Conservation (phyloP, 2,329 filamentous ascomycete species). For the Colletotrichum tofieldiae region DNA sequence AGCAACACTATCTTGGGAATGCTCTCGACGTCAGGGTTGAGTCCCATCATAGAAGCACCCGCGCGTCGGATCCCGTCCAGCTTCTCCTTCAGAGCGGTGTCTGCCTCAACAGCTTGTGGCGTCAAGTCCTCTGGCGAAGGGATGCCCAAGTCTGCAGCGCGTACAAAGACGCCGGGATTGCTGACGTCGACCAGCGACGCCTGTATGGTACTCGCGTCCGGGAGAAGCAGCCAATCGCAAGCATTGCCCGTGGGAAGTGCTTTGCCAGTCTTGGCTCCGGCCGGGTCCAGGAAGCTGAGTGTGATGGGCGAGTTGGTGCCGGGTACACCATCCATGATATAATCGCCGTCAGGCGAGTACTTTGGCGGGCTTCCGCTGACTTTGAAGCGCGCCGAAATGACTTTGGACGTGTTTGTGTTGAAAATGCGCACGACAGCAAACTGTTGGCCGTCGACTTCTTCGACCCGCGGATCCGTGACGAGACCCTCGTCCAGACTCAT, state of each 20-base stretch:
- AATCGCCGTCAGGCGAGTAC: conserved; percentile 53
- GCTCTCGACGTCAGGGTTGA: conserved; percentile 55
- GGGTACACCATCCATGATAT: conserved; percentile 58
- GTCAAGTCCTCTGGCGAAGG: conserved; percentile 40
- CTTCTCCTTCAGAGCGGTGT: conserved; percentile 49
- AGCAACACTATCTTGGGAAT: conserved; percentile 64
- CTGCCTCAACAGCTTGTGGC: conserved; percentile 51
- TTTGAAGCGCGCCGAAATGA: conserved; percentile 56
- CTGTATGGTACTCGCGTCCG: conserved; percentile 49
- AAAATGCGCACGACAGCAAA: conserved; percentile 47
- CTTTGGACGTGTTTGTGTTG: conserved; percentile 51
- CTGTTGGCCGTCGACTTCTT: conserved; percentile 25
- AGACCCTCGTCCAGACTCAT: conserved; percentile 69
- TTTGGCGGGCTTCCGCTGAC: conserved; percentile 47
- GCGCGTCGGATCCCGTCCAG: conserved; percentile 56
- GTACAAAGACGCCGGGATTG: conserved; percentile 61
- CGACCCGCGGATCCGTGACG: conserved; percentile 46
- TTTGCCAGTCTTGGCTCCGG: conserved; percentile 58
- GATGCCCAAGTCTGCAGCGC: conserved; percentile 51
- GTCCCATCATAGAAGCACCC: conserved; percentile 58
- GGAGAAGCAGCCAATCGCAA: conserved; percentile 51
- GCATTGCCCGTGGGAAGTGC: conserved; percentile 57
- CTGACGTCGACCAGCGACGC: conserved; percentile 59
- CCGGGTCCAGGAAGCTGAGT: conserved; percentile 57
- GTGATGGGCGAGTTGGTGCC: conserved; percentile 54